A percentile compares a stretch with the other conserved stretches of the same genome.
Conservation (phyloP, 352 stramenopile genomes). For the Pythium apleroticum region DNA sequence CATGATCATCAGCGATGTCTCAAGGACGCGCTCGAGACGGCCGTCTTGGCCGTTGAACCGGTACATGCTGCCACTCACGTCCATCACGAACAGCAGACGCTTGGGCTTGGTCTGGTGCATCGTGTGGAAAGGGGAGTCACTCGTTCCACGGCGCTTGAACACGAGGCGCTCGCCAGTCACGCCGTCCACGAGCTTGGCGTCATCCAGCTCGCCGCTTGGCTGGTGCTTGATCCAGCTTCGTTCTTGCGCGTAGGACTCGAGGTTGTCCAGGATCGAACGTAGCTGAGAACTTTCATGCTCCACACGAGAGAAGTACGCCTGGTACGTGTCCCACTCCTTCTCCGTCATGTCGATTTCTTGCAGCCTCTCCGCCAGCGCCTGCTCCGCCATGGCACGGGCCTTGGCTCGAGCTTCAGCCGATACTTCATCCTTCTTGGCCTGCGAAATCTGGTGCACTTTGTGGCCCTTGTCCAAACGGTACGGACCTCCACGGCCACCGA, state of each 20-base stretch:
- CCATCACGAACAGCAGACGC: slow-evolving; percentile 91
- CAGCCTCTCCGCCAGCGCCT: slow-evolving; percentile 66
- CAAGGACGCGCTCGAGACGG: slow-evolving; percentile 91
- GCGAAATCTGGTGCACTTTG: slow-evolving; percentile 92
- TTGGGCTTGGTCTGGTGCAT: slow-evolving; percentile 61
- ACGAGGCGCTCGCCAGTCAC: slow-evolving; percentile 91
- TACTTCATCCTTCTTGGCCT: slow-evolving; percentile 93
- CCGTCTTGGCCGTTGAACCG: slow-evolving; percentile 94
- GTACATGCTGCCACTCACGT: slow-evolving; percentile 91
- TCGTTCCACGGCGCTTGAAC: slow-evolving; percentile 90
- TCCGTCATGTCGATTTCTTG: slow-evolving; percentile 86
- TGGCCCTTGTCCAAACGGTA: slow-evolving; percentile 95
- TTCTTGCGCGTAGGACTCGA: slow-evolving; percentile 87
- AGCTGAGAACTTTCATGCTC: slow-evolving; percentile 80
- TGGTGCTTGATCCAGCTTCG: slow-evolving; percentile 93
- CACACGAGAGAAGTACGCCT: slow-evolving; percentile 67
- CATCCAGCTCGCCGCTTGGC: slow-evolving; percentile 93
- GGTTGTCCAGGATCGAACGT: slow-evolving; percentile 73
- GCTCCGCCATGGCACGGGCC: slow-evolving; percentile 68
- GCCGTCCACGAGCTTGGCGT: slow-evolving; percentile 93
- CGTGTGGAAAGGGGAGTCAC: slow-evolving; percentile 34
- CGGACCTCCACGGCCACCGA: slow-evolving; percentile 93
- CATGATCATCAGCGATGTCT: slow-evolving; percentile 96
- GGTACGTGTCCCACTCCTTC: slow-evolving; percentile 78
- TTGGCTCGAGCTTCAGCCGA: slow-evolving; percentile 74